Evolutionary conservation across 257 asterid genomes (phyloP).

Genomic region (Nicotiana obtusifolia): DNA sequence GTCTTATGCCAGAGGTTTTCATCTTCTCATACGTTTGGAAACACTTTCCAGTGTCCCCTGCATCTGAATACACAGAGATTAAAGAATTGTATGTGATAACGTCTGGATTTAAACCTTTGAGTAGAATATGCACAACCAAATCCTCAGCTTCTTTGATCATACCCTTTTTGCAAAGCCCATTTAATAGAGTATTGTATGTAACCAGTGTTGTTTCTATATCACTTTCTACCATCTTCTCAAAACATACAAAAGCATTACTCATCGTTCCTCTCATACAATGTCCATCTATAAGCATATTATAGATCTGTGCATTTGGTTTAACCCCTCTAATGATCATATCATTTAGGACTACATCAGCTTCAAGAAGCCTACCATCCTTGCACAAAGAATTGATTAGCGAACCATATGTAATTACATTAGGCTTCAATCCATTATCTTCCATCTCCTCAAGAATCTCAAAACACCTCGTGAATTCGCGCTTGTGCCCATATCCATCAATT

Average conservation of each 20-base stretch:
- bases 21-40: conserved; percentile 49
- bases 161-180: conserved; percentile 59
- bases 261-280: conserved; percentile 44
- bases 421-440: conserved; percentile 48
- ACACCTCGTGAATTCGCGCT: conserved; percentile 49
- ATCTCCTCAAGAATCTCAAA: conserved; percentile 67
- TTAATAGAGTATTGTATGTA: conserved; percentile 59
- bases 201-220: conserved; percentile 49
- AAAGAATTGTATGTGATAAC: conserved; percentile 67
- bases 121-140: conserved; percentile 32
- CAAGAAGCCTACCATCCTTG: conserved; percentile 55
- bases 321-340: conserved; percentile 62
- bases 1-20: conserved; percentile 54
- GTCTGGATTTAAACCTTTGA: conserved; percentile 57
- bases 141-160: conserved; percentile 59
- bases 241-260: conserved; percentile 35
- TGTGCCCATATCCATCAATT: conserved; percentile 52
- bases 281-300: conserved; percentile 63
- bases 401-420: conserved; percentile 57
- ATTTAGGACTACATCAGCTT: conserved; percentile 48
- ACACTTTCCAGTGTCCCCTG: conserved; percentile 46
- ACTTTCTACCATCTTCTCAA: conserved; percentile 43
- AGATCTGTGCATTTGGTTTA: conserved; percentile 56
- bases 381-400: conserved; percentile 64
- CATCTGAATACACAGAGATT: conserved; percentile 48